Base-by-base conservation (phyloP, 768 basidiomycete genomes). In the Phanerochaete carnosa region DNA sequence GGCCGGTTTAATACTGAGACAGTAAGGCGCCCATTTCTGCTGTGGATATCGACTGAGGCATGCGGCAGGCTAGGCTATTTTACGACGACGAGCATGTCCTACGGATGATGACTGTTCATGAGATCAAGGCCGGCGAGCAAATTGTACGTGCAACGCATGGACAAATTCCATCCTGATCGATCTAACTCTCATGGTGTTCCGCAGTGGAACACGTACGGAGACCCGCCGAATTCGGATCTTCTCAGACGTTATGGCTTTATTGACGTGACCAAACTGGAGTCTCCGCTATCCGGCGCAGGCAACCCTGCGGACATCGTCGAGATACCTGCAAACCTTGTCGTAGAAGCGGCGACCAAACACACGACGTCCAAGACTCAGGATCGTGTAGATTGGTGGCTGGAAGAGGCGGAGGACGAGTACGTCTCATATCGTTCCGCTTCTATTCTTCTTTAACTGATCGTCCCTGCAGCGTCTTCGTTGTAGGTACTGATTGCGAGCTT, bases 141-240 rank as follows among this genome's bases (percentile, higher is more conserved):
- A 95, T 99, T 52, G 95, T 95, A 67, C 66, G 88, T 76, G 39
- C 8, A 4, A 23, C 22, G 3, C 22, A 35, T 43, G 22, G 8
- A 22, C 13, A 9, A 23, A 13, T 15, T 53, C 30, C 29, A 5
- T 30, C 3, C 32, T 28, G 22, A 26, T 49, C 47, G 23, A 25
- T 49, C 25, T 49, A 5, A 49, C 47, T 53, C 51, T 53, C 51
- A 53, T 29, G 9, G 22, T 9, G n/a, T 29, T 29, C 19, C 54
- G 26, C 28, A 95, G 94, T 94, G 88, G 85, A 98, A 98, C 72
- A 98, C 96, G 0, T 99, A 98, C 71, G 93, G 89, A 28, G 91
- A 95, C 68, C 88, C 86, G 1, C 94, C 96, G 5, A 98, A 98
- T 69, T 84, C 91, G 7, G 95, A 95, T 65, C 83, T 99, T 8